phyloP scores from a whole-genome alignment of 2,329 filamentous ascomycete species.

The Ceratocystis alfenasii region DNA sequence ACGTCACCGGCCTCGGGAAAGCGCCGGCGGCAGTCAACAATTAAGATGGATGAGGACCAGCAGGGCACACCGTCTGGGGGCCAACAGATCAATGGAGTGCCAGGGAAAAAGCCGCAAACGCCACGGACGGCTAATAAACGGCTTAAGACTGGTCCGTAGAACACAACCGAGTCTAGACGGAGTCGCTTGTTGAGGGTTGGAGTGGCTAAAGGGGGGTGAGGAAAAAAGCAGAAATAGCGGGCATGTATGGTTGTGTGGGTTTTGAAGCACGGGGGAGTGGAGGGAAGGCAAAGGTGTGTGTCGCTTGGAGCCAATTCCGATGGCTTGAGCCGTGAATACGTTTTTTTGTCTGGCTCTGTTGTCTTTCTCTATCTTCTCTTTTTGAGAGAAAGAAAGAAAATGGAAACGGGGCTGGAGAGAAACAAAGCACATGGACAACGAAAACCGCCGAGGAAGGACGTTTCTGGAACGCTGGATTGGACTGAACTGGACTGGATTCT shows the following conservation, averaged over 20 bases:
- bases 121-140: slow-evolving; percentile 37
- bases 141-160: slow-evolving; percentile 17
- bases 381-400: not conserved
- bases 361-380: not conserved
- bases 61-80: slow-evolving; percentile 35
- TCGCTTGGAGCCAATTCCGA: not conserved
- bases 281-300: not conserved
- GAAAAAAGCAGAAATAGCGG: no score
- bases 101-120: slow-evolving; percentile 45
- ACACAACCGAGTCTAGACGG: not conserved
- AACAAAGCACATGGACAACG: not conserved
- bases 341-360: not conserved
- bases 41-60: slow-evolving; percentile 46
- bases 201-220: not conserved
- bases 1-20: slow-evolving; percentile 53
- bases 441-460: not conserved
- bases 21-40: slow-evolving; percentile 43
- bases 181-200: not conserved
- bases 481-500: slow-evolving; percentile 1
- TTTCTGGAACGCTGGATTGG: not conserved
- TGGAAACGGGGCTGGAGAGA: not conserved
- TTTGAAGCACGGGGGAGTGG: not conserved
- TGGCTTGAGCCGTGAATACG: no score
- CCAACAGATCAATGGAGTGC: slow-evolving; percentile 42
- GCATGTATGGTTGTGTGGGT: no score